Base-by-base conservation (phyloP, 768 basidiomycete genomes). In the Chiua virens region DNA sequence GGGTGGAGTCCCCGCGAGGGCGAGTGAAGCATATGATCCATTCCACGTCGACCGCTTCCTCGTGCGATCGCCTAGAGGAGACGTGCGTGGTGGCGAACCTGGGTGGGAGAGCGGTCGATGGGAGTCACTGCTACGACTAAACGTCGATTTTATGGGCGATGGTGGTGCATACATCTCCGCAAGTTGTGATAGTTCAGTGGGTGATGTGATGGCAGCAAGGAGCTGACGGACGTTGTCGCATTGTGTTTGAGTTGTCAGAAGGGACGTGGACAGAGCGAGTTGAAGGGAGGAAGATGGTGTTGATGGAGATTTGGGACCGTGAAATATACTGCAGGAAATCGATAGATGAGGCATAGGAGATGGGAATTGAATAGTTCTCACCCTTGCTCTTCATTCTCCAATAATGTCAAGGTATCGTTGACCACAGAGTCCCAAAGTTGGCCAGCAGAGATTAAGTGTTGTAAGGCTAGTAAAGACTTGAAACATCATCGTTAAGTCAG, bases 91-190 rank as follows among this genome's bases (percentile, higher is more conserved):
- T 62, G 57, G 30, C 55, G 63, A 62, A 28, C 71, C 56, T 28
- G 75, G 66, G 49, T 76, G 67, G 52, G 82, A 79, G 54, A 78
- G 73, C 0, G 79, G 81, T 47, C 78, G 74, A 36, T 66, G 55
- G 17, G 75, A 35, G 49, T 65, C 56, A 8, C 17, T 35, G 59
- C 63, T 55, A 52, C 60, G 54, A 10, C 60, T 39, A 20, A 68
- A 70, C 3, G 58, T 58, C 18, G 56, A 38, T 47, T 60, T 66
- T 42, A 58, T 54, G 4, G 87, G 86, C 0, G 86, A 88, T 0
- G 89, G 79, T 6, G 91, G 90, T 0, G 89, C 88, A 66, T 93
- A 93, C 91, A 93, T 93, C 69, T 90, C 90, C 11, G 87, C 75
- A 11, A 93, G 76, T 62, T 89, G 90, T 10, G 85, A 76, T n/a